Base-by-base conservation (phyloP, 768 basidiomycete genomes). In the Erythrobasidium yunnanense region DNA sequence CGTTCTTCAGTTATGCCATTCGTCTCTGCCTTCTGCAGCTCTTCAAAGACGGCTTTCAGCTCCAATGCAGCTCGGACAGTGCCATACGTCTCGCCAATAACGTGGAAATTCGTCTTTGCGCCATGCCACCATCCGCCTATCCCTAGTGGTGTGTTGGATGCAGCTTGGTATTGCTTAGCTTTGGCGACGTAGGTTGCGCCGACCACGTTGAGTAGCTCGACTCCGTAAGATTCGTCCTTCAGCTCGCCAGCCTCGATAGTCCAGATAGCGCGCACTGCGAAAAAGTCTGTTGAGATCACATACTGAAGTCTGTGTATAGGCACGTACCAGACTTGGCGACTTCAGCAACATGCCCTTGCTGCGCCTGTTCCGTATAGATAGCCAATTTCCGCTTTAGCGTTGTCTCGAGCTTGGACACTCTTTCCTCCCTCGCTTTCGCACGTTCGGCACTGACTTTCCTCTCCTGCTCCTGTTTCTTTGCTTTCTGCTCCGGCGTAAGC, bases 121-220 rank as follows among this genome's bases (percentile, higher is more conserved):
- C 88, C 88, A 75, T 92, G 90, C 66, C 92, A 74, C 90, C 90
- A 93, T 5, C 90, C 90, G 13, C 90, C 90, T 17, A 93, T 85
- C 27, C 90, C 90, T 53, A 90, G 79, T 11, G 83, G 78, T 0
- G 84, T 79, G 80, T 83, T 69, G 77, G 83, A 79, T 18, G 87
- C 84, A 0, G 89, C 90, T 0, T 88, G 80, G 72, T 84, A 84
- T 35, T 90, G 88, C 73, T 87, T 65, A 30, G 71, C 69, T 74
- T 90, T 92, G 27, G 86, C 81, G 20, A 78, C 76, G 74, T 93
- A 93, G 4, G 88, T 87, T 69, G 89, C 88, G 1, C 90, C 90
- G 69, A 92, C 83, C 0, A 88, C 83, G 51, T 92, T 85, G 27
- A 93, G 78, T 2, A 93, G 81, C 54, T 92, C 90, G 5, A 85